Percentiles rank a stretch among this genome's conserved stretches.
These are phyloP conservation scores for Stagonosporopsis rhizophila DNA, from an alignment of 2,329 filamentous ascomycete species.

Conservation along the genomic window DNA sequence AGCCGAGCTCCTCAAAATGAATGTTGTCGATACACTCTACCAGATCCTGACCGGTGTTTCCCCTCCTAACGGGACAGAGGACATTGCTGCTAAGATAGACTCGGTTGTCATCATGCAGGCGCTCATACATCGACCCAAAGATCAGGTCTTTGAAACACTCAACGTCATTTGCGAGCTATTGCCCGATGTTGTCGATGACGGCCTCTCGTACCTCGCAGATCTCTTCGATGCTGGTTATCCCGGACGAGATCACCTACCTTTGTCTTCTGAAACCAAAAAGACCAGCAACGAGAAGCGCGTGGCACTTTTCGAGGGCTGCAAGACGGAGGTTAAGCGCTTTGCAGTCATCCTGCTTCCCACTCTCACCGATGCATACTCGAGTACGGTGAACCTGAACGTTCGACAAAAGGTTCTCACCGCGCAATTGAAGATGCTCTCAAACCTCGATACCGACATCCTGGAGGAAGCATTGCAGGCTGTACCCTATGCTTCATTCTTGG, in stretches of 20 bases:
- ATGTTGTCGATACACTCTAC: slow-evolving; percentile 95
- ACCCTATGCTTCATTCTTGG: slow-evolving; percentile 93
- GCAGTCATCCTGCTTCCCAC: slow-evolving; percentile 93
- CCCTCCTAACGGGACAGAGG: slow-evolving; percentile 78
- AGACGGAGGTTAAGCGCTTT: slow-evolving; percentile 86
- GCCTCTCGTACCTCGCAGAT: slow-evolving; percentile 60
- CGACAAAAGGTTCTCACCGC: slow-evolving; percentile 93
- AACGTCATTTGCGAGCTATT: slow-evolving; percentile 97
- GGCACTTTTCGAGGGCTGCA: slow-evolving; percentile 82
- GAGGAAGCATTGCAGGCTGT: slow-evolving; percentile 85
- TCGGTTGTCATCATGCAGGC: slow-evolving; percentile 99
- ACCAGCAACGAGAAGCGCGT: slow-evolving; percentile 79
- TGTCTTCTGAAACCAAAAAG: slow-evolving; percentile 58
- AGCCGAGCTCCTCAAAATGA: slow-evolving; percentile 91
- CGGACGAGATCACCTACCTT: slow-evolving; percentile 53
- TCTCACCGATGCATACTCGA: slow-evolving; percentile 94
- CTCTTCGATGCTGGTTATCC: slow-evolving; percentile 58
- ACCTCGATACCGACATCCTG: slow-evolving; percentile 84
- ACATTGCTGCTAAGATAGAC: slow-evolving; percentile 85
- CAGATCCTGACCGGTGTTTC: slow-evolving; percentile 97
- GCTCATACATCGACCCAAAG: slow-evolving; percentile 90
- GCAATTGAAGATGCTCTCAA: slow-evolving; percentile 98
- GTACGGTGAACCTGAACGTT: slow-evolving; percentile 93
- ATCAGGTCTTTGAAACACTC: slow-evolving; percentile 95
- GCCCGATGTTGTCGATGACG: slow-evolving; percentile 71